Evolutionary conservation across 179 eudicot species (phyloP).

Genomic region (Actinidia polygama): DNA sequence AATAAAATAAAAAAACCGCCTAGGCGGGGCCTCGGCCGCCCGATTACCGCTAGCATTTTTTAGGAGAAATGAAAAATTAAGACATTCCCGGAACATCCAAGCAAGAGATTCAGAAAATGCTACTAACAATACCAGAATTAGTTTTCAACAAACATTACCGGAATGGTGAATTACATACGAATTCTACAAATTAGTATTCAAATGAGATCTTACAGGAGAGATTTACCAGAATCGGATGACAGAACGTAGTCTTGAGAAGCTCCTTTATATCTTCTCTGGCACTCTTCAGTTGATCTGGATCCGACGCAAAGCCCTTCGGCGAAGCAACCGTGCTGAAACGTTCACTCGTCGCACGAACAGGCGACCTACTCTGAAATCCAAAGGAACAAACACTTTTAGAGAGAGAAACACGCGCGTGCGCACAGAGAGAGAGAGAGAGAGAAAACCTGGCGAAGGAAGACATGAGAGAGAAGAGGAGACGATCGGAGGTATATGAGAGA

Average conservation of each 20-base stretch:
- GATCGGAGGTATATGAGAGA: conserved; percentile 54
- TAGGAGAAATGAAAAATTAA: too few relatives aligned
- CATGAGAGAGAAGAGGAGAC: conserved; percentile 44
- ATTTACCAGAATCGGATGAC: conserved; percentile 79
- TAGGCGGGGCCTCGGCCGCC: too few relatives aligned
- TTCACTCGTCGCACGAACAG: conserved; percentile 27
- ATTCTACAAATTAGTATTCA: too few relatives aligned
- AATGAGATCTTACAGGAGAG: neutral
- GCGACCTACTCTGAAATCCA: conserved; percentile 33
- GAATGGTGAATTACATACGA: too few relatives aligned
- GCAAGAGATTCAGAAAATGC: neutral
- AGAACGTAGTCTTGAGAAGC: conserved; percentile 61
- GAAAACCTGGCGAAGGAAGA: conserved; percentile 34
- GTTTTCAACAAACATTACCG: neutral
- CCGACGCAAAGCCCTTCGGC: conserved; percentile 68
- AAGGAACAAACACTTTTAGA: neutral
- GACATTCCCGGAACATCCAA: too few relatives aligned
- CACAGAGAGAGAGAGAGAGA: conserved; percentile 33
- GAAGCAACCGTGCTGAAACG: conserved; percentile 40
- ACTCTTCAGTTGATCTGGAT: conserved; percentile 67
- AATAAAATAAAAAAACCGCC: too few relatives aligned
- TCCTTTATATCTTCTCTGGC: conserved; percentile 83
- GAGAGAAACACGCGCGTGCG: neutral
- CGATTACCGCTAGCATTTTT: too few relatives aligned
- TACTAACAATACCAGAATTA: neutral